Conservation (phyloP, 225 moss, liverwort and hornwort genomes). For the Sphagnum contortum region DNA sequence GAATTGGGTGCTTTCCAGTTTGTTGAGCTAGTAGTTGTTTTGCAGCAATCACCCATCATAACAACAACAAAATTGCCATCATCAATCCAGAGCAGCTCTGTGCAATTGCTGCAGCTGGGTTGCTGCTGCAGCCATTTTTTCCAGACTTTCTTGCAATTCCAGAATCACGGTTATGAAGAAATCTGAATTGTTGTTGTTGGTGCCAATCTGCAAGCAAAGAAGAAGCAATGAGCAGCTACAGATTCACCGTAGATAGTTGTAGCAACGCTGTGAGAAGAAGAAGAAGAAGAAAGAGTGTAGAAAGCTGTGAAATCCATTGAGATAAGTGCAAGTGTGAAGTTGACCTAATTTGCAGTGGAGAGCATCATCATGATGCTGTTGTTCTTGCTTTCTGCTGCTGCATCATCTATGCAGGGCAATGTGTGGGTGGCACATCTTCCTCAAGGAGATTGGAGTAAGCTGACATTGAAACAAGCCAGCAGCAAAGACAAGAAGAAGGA, state of each 20-base stretch:
- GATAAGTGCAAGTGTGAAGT: no score
- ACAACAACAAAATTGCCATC: no score
- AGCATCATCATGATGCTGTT: background rate
- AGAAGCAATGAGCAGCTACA: background rate
- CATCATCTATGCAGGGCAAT: slow-evolving; percentile 40
- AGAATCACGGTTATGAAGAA: no score
- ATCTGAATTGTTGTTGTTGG: no score
- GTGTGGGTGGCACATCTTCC: slow-evolving; percentile 73
- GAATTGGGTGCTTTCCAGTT: background rate
- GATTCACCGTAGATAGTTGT: background rate
- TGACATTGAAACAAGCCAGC: slow-evolving; percentile 41
- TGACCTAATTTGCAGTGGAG: no score
- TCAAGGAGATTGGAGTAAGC: slow-evolving; percentile 51
- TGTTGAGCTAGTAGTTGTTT: no score
- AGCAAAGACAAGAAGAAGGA: slow-evolving; percentile 55
- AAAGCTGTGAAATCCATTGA: background rate
- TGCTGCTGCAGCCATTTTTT: no score
- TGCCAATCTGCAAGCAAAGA: no score
- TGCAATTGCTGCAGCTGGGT: background rate
- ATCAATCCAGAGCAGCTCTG: background rate
- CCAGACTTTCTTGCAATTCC: no score
- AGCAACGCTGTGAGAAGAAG: background rate
- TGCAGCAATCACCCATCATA: no score
- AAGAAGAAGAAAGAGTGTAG: background rate
- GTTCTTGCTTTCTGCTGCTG: background rate